Base-by-base conservation (phyloP, 192 early-diverging fungal genomes). In the Spinellus fusiger region DNA sequence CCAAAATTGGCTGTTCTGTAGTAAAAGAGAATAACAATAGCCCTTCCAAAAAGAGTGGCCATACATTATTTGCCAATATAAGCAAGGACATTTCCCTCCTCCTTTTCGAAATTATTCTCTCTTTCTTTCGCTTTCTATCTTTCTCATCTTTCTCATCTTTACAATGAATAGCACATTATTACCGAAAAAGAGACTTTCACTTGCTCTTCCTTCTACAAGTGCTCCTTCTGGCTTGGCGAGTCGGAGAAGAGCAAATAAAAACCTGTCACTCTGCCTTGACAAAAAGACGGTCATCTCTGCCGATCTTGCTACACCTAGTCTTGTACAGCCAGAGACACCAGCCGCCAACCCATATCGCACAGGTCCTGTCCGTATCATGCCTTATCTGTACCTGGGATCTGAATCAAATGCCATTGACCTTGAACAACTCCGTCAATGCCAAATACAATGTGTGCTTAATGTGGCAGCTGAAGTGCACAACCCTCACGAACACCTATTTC, bases 381-480 rank as follows among this genome's bases (percentile, higher is more conserved):
- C 80, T n/a, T 60, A 78, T 56, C 71, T 92, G 0, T 89, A 83
- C 61, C 73, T 92, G 29, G 88, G 90, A 15, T 77, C 75, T 38
- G 79, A 84, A 62, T 65, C 77, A 35, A 87, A 85, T 61, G 85
- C 87, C n/a, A 60, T 62, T 26, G 77, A 90, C 61, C 33, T 71
- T 4, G 50, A 51, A 8, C 46, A 73, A 3, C 67, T 93, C 0
- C 58, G 71, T 0, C 44, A 70, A 28, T 71, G 86, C 13, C 68
- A 71, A 22, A 78, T 91, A 61, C 73, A 76, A 1, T 75, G 59
- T 28, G 80, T 93, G 34, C 37, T 93, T 47, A 91, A 91, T 72
- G 87, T 90, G n/a, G 90, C 88, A n/a, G 66, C 80, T 18, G 90
- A 93, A 63, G 82, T 93, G 5, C 31, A 60, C 28, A 49, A 73